Conservation (phyloP, 495 filamentous ascomycete species). For the Aspergillus heteromorphus region DNA sequence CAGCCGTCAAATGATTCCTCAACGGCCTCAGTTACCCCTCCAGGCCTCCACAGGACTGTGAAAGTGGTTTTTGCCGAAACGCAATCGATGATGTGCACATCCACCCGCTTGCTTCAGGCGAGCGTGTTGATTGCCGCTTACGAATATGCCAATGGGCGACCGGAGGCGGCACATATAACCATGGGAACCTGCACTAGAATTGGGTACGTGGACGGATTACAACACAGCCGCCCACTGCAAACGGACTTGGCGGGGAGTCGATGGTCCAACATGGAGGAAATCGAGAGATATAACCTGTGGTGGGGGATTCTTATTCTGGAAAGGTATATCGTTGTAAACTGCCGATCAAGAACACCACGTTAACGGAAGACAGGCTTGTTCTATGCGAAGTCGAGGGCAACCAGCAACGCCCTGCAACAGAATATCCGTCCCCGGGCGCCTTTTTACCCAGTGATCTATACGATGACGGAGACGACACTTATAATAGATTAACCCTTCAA, state of each 20-base stretch:
- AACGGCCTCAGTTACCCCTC: neutral
- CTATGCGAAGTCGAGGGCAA: neutral
- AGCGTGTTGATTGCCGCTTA: constrained; percentile 25
- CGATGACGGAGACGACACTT: neutral
- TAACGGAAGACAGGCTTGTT: neutral
- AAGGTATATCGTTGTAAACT: neutral
- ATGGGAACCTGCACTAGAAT: constrained; percentile 25
- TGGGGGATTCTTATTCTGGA: neutral
- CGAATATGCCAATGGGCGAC: constrained; percentile 23
- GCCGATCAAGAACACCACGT: neutral
- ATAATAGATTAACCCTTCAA: neutral
- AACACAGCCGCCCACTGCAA: neutral
- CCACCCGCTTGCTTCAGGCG: constrained; percentile 26
- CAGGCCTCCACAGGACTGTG: constrained; percentile 24
- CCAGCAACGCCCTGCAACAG: neutral
- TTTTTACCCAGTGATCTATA: neutral
- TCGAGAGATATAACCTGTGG: neutral
- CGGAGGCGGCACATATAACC: constrained; percentile 24
- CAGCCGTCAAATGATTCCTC: neutral
- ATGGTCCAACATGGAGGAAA: neutral
- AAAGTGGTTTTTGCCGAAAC: constrained; percentile 24
- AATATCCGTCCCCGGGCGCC: neutral
- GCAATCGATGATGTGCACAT: constrained; percentile 18
- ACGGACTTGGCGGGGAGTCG: neutral
- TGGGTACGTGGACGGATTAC: constrained; percentile 16